phyloP scores from a whole-genome alignment of 768 basidiomycete species.

The Naganishia kalamii region DNA sequence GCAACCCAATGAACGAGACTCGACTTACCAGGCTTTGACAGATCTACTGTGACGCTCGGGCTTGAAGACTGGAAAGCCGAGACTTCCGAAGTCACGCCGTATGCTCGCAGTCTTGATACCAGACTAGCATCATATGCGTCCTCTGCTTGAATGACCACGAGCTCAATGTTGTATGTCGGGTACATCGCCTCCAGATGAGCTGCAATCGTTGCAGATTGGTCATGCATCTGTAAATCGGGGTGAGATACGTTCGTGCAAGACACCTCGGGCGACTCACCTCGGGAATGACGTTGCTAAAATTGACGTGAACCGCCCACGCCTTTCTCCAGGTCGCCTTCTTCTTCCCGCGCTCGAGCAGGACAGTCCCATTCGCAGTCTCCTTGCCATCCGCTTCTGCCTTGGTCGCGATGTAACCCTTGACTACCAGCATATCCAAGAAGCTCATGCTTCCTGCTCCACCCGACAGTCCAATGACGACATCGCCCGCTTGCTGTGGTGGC shows the following conservation, averaged over 20 bases:
- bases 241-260: too few relatives aligned
- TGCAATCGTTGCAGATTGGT: slow-evolving; percentile 13
- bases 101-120: slow-evolving; percentile 10
- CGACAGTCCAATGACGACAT: slow-evolving; percentile 33
- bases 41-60: slow-evolving; percentile 22
- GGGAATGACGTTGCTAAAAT: slow-evolving; percentile 32
- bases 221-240: slow-evolving; percentile 20
- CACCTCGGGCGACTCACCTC: slow-evolving; percentile 5
- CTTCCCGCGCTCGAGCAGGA: slow-evolving; percentile 29
- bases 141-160: slow-evolving; percentile 34
- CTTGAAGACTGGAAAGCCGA: background rate
- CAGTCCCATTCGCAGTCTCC: background rate
- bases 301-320: slow-evolving; percentile 40
- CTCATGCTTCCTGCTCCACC: slow-evolving; percentile 40
- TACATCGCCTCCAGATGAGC: slow-evolving; percentile 12
- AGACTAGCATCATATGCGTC: slow-evolving; percentile 36
- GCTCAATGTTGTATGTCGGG: slow-evolving; percentile 20
- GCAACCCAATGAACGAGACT: background rate
- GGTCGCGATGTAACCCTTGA: slow-evolving; percentile 29
- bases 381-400: slow-evolving; percentile 17
- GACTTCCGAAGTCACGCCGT: background rate
- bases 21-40: slow-evolving; percentile 22
- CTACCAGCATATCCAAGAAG: slow-evolving; percentile 33
- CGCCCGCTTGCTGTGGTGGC: slow-evolving; percentile 31
- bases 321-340: slow-evolving; percentile 31